phyloP scores from a whole-genome alignment of 139 green algal genomes.

The Chloropicon primus region DNA sequence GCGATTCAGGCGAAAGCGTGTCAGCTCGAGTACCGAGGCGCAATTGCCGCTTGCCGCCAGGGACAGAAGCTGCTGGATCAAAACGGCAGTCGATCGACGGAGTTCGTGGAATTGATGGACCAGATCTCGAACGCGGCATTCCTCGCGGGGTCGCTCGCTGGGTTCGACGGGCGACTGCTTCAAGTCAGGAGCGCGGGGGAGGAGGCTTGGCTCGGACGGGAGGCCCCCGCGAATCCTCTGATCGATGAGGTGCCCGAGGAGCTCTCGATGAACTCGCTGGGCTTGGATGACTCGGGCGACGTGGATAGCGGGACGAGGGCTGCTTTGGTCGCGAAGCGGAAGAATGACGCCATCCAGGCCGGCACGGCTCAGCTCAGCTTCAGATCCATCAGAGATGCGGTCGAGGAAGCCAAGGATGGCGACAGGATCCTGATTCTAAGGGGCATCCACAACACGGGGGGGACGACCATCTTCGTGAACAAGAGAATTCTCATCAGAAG shows the following conservation, averaged over 20 bases:
- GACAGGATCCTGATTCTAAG: conserved; percentile 35
- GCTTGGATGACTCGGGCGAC: conserved; percentile 6
- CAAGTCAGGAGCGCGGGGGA: conserved; percentile 39
- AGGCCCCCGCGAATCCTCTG: conserved; percentile 26
- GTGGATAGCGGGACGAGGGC: not conserved
- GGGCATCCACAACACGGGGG: conserved; percentile 47
- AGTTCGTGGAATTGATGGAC: conserved; percentile 39
- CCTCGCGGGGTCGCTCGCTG: conserved; percentile 20
- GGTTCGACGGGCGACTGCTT: conserved; percentile 33
- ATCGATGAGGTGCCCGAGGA: conserved; percentile 18
- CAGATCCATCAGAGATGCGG: conserved; percentile 33
- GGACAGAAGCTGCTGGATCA: not conserved
- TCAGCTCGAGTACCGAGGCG: conserved; percentile 10
- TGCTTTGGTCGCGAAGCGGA: not conserved
- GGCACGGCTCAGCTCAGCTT: conserved; percentile 21
- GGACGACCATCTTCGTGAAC: conserved; percentile 22
- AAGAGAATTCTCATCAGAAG: conserved; percentile 52
- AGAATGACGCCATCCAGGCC: not conserved
- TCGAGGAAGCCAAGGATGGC: conserved; percentile 39
- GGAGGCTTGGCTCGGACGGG: conserved; percentile 43
- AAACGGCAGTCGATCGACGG: conserved; percentile 2
- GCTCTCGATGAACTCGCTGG: not conserved
- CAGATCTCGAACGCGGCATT: conserved; percentile 25
- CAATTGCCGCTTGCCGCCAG: conserved; percentile 13
- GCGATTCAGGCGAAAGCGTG: not conserved